Evolutionary conservation across 2,329 filamentous ascomycete genomes (phyloP).

Genomic region (Emergomyces africanus): DNA sequence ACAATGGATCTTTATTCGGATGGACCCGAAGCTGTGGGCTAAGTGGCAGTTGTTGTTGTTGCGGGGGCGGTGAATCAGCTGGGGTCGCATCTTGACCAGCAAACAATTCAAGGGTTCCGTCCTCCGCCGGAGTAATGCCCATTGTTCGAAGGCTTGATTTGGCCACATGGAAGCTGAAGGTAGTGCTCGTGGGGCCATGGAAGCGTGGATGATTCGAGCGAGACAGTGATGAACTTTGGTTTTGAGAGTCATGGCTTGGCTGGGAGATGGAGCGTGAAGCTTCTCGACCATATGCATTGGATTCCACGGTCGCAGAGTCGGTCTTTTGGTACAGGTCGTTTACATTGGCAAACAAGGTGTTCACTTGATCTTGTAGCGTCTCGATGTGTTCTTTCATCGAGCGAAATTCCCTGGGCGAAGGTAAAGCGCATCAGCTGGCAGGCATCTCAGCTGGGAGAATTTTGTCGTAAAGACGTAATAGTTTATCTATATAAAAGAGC

Average conservation of each 20-base stretch:
- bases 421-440: conserved; percentile 6
- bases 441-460: neutral
- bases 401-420: conserved; percentile 54
- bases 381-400: conserved; percentile 63
- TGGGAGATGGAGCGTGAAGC: conserved; percentile 25
- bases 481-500: neutral
- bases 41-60: conserved; percentile 6
- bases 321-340: conserved; percentile 46
- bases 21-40: conserved; percentile 25
- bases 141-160: conserved; percentile 79
- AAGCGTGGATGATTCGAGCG: conserved; percentile 53
- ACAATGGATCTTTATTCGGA: conserved; percentile 59
- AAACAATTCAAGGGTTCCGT: conserved; percentile 47
- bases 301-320: conserved; percentile 22
- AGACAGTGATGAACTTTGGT: conserved; percentile 28
- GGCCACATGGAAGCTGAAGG: conserved; percentile 75
- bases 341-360: conserved; percentile 60
- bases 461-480: neutral
- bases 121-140: conserved; percentile 57
- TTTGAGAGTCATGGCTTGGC: conserved; percentile 13
- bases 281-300: conserved; percentile 21
- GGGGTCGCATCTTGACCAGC: conserved; percentile 43
- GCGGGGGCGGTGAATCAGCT: conserved; percentile 31
- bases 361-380: conserved; percentile 72
- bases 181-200: conserved; percentile 71